phyloP scores from a whole-genome alignment of 2,329 filamentous ascomycete genomes.

The Claviceps sp. region DNA sequence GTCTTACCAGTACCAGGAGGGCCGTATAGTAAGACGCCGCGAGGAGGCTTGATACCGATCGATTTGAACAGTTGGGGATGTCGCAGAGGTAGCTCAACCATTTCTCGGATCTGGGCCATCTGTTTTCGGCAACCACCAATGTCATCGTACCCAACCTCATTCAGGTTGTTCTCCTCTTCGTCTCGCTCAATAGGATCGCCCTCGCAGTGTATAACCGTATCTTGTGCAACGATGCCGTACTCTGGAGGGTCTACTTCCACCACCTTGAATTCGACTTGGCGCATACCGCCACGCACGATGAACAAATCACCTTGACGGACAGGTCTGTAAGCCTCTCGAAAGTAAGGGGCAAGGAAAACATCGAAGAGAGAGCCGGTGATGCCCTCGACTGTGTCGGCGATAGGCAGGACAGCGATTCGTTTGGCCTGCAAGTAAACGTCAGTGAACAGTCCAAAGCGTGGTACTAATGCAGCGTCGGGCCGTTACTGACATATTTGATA shows the following conservation, averaged over 20 bases:
- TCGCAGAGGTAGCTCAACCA: slow-evolving; percentile 91
- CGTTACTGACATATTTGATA: slow-evolving; percentile 88
- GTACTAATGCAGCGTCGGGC: not conserved
- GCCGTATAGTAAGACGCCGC: slow-evolving; percentile 92
- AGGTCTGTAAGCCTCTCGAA: slow-evolving; percentile 96
- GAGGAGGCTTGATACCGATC: slow-evolving; percentile 98
- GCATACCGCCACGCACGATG: slow-evolving; percentile 94
- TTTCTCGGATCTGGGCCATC: slow-evolving; percentile 98
- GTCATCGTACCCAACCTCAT: slow-evolving; percentile 97
- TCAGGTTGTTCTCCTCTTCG: slow-evolving; percentile 97
- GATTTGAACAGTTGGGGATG: slow-evolving; percentile 99
- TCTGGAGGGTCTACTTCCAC: slow-evolving; percentile 97
- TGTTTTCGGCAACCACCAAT: slow-evolving; percentile 99
- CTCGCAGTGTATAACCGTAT: slow-evolving; percentile 98
- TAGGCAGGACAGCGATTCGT: slow-evolving; percentile 94
- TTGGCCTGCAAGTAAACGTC: slow-evolving; percentile 55
- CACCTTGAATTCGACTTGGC: slow-evolving; percentile 98
- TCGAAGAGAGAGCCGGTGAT: slow-evolving; percentile 96
- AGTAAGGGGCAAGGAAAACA: slow-evolving; percentile 97
- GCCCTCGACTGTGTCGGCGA: slow-evolving; percentile 95
- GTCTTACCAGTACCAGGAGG: slow-evolving; percentile 99
- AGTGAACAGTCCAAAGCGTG: not conserved
- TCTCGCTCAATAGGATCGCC: slow-evolving; percentile 79
- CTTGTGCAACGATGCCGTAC: slow-evolving; percentile 96
- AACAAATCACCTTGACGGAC: slow-evolving; percentile 96